Conservation (phyloP, 2,329 filamentous ascomycete genomes). For the Sporothrix luriei region DNA sequence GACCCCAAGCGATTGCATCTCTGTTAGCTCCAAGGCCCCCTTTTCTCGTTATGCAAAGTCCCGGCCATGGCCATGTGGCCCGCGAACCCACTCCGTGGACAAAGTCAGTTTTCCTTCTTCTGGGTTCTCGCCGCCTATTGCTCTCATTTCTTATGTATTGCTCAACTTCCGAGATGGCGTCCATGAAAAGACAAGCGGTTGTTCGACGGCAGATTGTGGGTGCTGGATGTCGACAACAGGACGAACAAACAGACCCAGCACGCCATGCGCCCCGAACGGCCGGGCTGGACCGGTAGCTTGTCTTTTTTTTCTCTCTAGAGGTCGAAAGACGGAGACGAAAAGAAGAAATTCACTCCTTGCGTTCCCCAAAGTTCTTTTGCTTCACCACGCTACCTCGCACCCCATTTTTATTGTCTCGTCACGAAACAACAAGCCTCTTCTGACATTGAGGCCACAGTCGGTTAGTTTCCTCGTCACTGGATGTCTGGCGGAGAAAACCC, state of each 20-base stretch:
- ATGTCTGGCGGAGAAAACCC: background rate
- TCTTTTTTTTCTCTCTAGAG: background rate
- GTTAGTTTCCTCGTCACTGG: constrained; percentile 5
- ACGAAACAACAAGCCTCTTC: constrained; percentile 22
- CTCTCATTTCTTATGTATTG: background rate
- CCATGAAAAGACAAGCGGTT: background rate
- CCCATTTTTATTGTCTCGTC: background rate
- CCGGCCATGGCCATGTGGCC: constrained; percentile 25
- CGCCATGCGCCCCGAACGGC: background rate
- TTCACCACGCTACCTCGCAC: background rate
- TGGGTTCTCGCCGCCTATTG: background rate
- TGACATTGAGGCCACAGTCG: background rate
- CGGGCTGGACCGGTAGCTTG: constrained; percentile 9
- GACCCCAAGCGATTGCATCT: constrained; percentile 17
- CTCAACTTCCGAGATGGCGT: background rate
- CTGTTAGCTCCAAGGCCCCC: too few relatives aligned
- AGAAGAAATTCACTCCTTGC: too few relatives aligned
- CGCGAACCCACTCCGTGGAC: constrained; percentile 4
- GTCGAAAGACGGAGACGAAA: too few relatives aligned
- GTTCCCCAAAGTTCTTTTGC: too few relatives aligned
- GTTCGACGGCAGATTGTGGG: background rate
- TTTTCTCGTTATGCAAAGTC: too few relatives aligned
- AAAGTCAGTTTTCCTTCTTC: background rate
- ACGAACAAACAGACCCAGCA: background rate
- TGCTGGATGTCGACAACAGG: background rate